phyloP scores from a whole-genome alignment of 495 filamentous ascomycete species.

The Podospora pseudoanserina region DNA sequence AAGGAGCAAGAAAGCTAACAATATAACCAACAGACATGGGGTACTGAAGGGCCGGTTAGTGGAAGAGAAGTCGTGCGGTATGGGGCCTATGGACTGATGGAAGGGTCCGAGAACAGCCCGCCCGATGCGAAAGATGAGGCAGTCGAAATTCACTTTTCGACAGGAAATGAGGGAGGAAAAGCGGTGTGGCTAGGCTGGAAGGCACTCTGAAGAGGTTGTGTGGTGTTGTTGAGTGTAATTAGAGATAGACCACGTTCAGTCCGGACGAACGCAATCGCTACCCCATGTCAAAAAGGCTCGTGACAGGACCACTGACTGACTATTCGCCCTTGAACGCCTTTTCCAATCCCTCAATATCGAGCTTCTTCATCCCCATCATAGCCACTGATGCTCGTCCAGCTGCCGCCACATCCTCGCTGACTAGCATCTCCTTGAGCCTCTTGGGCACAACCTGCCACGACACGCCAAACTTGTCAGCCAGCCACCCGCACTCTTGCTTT shows the following conservation, averaged over 20 bases:
- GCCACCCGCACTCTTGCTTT: slow-evolving; percentile 36
- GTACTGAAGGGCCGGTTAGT: slow-evolving; percentile 1
- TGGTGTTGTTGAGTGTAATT: not conserved
- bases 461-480: slow-evolving; percentile 38
- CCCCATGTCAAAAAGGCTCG: too few species aligned
- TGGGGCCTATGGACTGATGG: slow-evolving; percentile 16
- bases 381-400: slow-evolving; percentile 22
- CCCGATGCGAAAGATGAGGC: slow-evolving; percentile 4
- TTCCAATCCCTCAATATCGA: slow-evolving; percentile 24
- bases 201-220: not conserved
- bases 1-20: not conserved
- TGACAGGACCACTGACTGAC: too few species aligned
- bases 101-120: slow-evolving; percentile 7
- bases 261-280: too few species aligned
- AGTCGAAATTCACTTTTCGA: slow-evolving; percentile 14
- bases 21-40: not conserved
- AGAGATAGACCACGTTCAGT: too few species aligned
- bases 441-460: slow-evolving; percentile 41
- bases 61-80: slow-evolving; percentile 12
- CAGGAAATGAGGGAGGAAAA: slow-evolving; percentile 13
- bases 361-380: slow-evolving; percentile 39
- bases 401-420: slow-evolving; percentile 19
- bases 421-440: slow-evolving; percentile 27
- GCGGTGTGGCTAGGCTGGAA: slow-evolving; percentile 18
- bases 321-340: not conserved